Conservation (phyloP, 1,139 yeast species). For the Barnettozyma hawaiiensis region DNA sequence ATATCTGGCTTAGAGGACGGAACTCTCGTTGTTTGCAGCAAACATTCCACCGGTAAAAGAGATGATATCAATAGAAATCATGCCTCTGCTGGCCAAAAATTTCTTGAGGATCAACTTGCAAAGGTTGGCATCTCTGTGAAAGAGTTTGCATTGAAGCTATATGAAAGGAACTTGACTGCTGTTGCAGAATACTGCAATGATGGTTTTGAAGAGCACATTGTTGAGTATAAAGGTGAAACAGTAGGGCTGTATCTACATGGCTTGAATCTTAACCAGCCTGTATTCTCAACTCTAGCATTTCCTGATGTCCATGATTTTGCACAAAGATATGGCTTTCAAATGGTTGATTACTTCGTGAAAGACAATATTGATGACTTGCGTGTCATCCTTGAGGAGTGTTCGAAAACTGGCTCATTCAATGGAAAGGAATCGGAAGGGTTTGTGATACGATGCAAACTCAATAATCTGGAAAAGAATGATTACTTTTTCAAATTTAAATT, state of each 20-base stretch:
- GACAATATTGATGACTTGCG: conserved; percentile 39
- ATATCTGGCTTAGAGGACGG: conserved; percentile 75
- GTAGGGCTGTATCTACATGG: conserved; percentile 93
- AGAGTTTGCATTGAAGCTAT: conserved; percentile 53
- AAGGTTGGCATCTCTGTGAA: conserved; percentile 34
- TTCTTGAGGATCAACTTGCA: conserved; percentile 49
- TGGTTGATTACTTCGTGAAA: conserved; percentile 42
- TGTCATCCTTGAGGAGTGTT: conserved; percentile 48
- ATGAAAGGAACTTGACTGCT: conserved; percentile 59
- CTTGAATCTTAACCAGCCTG: conserved; percentile 59
- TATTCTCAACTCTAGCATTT: conserved; percentile 63
- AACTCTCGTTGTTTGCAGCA: conserved; percentile 74
- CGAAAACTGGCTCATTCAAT: conserved; percentile 66
- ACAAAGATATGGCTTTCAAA: conserved; percentile 62
- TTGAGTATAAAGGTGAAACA: conserved; percentile 58
- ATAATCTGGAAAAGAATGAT: conserved; percentile 34
- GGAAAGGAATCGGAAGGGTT: conserved; percentile 85
- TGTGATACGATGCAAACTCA: conserved; percentile 62
- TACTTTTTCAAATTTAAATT: conserved; percentile 91
- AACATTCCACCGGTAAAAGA: conserved; percentile 77
- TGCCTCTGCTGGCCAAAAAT: conserved; percentile 64
- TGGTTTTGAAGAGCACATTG: conserved; percentile 86
- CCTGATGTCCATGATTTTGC: conserved; percentile 58
- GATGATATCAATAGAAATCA: conserved; percentile 57
- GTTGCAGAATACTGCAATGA: conserved; percentile 95